Evolutionary conservation across 805 yeast genomes (phyloP), one percentile per base, ranked within the genome.

Genomic region (Ogataea trehalophila): DNA sequence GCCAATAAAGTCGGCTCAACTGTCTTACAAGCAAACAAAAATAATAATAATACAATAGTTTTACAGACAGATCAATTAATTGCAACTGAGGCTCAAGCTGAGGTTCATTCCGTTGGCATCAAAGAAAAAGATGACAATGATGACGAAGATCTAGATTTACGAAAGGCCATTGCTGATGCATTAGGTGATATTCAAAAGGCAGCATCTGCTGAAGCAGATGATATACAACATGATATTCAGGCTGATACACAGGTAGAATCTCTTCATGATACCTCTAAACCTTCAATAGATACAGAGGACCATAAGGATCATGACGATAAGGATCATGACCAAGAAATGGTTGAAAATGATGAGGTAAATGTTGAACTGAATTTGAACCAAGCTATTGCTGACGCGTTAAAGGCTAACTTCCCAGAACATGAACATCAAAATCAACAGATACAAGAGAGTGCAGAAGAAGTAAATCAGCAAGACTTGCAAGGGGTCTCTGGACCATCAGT

Each of bases 331-430:
- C 22, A 23, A 23, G 34, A 20, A 11, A 17, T 15, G 33, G 15
- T 16, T 23, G 3, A 20, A 3, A 4, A 20, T 20, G 14, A 31
- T 29, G 36, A 8, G 13, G 20, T 39, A 4, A 45, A 44, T 13
- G 50, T 23, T n/a, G 31, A 16, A 6, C 33, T 40, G 7, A 34
- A 36, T 14, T 33, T 52, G 35, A 49, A 45, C 18, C 42, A 45
- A 37, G 56, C 51, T 33, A 51, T 54, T 42, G 50, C 50, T 23
- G 54, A 46, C 22, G 56, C 57, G 5, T 45, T 54, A 16, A 35
- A 41, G 13, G 51, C 46, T 23, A 45, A 44, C 33, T 34, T 23
- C 15, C 33, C 37, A 34, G 41, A 42, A 18, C 36, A 18, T 8
- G 29, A 33, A 8, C 14, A 14, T 33, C n/a, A 17, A 9, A 23